Evolutionary conservation across 768 basidiomycete genomes (phyloP), one percentile per base, ranked within the genome.

Genomic region (Tylopilus balloui): DNA sequence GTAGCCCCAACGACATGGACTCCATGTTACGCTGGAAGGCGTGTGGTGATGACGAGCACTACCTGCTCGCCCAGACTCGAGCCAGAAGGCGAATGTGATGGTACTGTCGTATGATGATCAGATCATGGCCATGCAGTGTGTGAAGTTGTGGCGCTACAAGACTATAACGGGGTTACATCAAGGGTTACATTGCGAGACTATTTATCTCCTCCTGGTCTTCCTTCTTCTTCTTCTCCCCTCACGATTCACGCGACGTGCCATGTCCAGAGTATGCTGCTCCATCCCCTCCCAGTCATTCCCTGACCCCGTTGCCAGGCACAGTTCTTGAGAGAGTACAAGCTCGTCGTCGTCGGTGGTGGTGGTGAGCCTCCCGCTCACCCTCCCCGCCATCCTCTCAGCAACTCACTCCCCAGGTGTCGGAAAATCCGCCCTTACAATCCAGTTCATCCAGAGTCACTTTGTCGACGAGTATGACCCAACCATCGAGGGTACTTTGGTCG

Each of bases 331-430:
- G 95, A 98, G 68, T 98, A 98, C 75, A 97, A 97, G 77, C 84
- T 97, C 51, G 95, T 98, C 56, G 95, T 98, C 55, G 95, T 97
- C 53, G 95, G 95, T 42, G 95, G 95, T 65, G 95, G 94, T 80
- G 94, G 93, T 88, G 46, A 63, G 79, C 69, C 46, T 55, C 35
- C 9, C 71, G 72, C 47, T 73, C 48, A 71, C 73, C 53, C 75
- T 14, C 17, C 21, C 24, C 10, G 6, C 9, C 34, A 3, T 48
- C 39, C 15, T 50, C 45, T 45, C 38, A 53, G 3, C 8, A 11
- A 17, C 29, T 13, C 12, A 20, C 42, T 20, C 4, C 37, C 20
- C 32, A 71, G 71, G 68, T 51, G 70, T 60, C 50, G 87, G 87
- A 29, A 89, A 98, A 78, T 93, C 91, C 44, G 92, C 92, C 21